A percentile compares a stretch with the other conserved stretches of the same genome.
phyloP scores from a whole-genome alignment of 768 basidiomycete species.

The Suillus subalutaceus region DNA sequence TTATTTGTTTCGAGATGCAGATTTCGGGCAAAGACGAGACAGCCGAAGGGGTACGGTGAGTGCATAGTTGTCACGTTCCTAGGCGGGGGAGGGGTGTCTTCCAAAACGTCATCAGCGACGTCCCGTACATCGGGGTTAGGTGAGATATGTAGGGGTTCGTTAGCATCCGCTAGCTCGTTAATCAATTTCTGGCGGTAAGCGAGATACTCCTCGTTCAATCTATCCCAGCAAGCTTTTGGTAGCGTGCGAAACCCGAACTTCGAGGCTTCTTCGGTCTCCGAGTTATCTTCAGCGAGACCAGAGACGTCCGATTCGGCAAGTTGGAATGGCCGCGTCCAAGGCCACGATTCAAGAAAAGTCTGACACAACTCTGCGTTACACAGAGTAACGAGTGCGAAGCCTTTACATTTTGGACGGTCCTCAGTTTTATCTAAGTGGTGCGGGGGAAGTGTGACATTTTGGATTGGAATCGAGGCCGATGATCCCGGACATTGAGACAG shows the following conservation, averaged over 20 bases:
- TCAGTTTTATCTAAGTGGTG: constrained; percentile 66
- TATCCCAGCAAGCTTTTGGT: constrained; percentile 62
- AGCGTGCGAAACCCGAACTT: constrained; percentile 64
- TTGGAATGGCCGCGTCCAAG: constrained; percentile 49
- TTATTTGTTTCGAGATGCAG: constrained; percentile 80
- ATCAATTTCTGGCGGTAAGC: constrained; percentile 58
- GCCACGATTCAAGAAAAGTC: constrained; percentile 54
- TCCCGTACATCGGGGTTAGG: not conserved
- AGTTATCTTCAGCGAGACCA: not conserved
- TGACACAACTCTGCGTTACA: constrained; percentile 41
- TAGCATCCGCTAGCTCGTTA: constrained; percentile 40
- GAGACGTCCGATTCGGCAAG: not conserved
- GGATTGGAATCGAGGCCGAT: constrained; percentile 37
- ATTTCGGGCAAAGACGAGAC: constrained; percentile 72
- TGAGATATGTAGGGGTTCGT: not conserved
- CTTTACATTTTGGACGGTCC: constrained; percentile 63
- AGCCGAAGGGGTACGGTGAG: constrained; percentile 60
- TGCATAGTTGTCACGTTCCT: constrained; percentile 14
- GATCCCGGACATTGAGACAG: constrained; percentile 21
- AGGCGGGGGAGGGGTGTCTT: constrained; percentile 4
- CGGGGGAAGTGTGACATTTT: constrained; percentile 58
- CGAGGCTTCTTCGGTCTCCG: constrained; percentile 43
- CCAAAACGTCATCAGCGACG: not conserved
- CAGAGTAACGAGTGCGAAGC: constrained; percentile 74
- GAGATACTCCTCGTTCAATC: constrained; percentile 71